A percentile compares a stretch with the other conserved stretches of the same genome.
These are phyloP conservation scores for Nematocida sp. DNA, from an alignment of 371 early-diverging fungal genomes.

Conservation along the genomic window DNA sequence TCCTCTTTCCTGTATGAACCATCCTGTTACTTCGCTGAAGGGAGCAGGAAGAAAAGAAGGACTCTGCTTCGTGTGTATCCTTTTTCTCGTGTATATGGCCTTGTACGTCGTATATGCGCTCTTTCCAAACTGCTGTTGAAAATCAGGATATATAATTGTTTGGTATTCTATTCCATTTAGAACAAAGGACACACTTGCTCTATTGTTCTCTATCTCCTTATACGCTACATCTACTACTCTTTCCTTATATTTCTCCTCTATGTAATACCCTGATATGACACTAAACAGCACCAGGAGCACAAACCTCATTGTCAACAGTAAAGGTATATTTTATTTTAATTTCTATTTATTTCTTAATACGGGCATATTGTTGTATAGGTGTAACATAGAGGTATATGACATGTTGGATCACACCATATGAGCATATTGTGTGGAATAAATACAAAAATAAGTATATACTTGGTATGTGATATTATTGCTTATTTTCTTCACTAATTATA, in stretches of 20 bases:
- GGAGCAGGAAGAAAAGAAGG: neutral
- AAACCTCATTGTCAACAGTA: neutral
- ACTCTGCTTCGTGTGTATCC: neutral
- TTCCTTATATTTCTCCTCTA: constrained; percentile 35
- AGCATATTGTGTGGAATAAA: too few species aligned
- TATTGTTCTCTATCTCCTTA: neutral
- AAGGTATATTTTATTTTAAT: constrained; percentile 21
- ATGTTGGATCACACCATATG: too few species aligned
- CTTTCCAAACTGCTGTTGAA: constrained; percentile 14
- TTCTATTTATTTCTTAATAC: constrained; percentile 8
- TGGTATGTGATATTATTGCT: too few species aligned
- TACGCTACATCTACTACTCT: constrained; percentile 25
- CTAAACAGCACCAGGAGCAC: constrained; percentile 15
- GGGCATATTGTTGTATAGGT: too few species aligned
- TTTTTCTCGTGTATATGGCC: constrained; percentile 41
- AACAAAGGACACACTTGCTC: constrained; percentile 10
- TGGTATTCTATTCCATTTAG: constrained; percentile 8
- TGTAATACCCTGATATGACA: constrained; percentile 5
- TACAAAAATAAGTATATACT: too few species aligned
- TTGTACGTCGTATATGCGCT: constrained; percentile 20
- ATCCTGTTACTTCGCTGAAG: constrained; percentile 16
- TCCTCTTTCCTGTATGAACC: constrained; percentile 33
- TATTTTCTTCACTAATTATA: too few species aligned
- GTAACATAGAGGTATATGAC: too few species aligned
- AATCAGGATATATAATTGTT: constrained; percentile 29